Evolutionary conservation across 176 grass and related monocot genomes (phyloP), one percentile per base, ranked within the genome.

Genomic region (Carex cristatella): DNA sequence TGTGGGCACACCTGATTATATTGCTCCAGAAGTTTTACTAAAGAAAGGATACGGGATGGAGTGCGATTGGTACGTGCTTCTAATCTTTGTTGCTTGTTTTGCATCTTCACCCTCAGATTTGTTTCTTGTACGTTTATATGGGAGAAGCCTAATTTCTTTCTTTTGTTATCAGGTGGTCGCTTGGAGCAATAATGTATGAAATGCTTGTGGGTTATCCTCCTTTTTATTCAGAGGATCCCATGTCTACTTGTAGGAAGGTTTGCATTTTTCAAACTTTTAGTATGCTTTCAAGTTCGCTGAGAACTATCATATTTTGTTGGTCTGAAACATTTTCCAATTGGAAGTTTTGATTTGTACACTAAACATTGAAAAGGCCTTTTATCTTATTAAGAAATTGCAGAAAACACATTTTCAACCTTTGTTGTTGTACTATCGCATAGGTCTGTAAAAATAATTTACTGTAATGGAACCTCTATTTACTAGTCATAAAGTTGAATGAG

Each of bases 21-120:
- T 99, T 92, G 96, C 96, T 81, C 93, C 96, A 81, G 96, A 99
- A 90, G 93, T 99, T 87, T 79, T 99, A 84, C 68, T 95, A 30
- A 99, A 99, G 91, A 99, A 98, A 89, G 96, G 96, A 89, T 95
- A 98, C 86, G 96, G 93, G 83, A 95, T 95, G 88, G 96, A 98
- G 81, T 98, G 96, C 79, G 96, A 98, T 84, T 98, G 96, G 96
- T 98, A 84, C 85, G 80, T 49, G 78, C 75, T 89, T 55, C 79
- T 84, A 40, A 79, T 68, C 86, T 97, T 66, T 18, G 58, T 38
- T 81, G 31, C 79, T 69, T 16, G 79, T 80, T 82, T 81, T 70
- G 33, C 30, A 80, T 53, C 11, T 66, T 32, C 30, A 75, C 58
- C 11, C 46, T 88, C 18, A 56, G 56, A 54, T 33, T 16, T 4